phyloP scores from a whole-genome alignment of 768 basidiomycete genomes.

The Hydnomerulius pinastri region DNA sequence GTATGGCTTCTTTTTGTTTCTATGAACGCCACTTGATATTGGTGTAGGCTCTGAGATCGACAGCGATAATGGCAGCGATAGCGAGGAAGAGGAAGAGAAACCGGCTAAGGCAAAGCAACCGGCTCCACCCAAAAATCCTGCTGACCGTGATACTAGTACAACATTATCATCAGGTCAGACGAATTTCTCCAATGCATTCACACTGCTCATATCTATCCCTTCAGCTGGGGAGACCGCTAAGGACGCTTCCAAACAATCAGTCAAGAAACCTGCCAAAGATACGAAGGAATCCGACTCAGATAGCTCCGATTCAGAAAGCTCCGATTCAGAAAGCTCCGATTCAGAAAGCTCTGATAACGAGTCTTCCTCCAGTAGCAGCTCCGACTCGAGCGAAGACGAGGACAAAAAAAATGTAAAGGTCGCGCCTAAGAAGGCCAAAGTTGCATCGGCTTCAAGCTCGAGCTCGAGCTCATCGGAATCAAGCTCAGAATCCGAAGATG shows the following conservation, averaged over 20 bases:
- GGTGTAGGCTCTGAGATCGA: slow-evolving; percentile 18
- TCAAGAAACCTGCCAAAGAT: slow-evolving; percentile 3
- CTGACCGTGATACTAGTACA: slow-evolving; percentile 39
- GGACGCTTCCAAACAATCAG: neutral
- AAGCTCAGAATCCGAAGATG: slow-evolving; percentile 29
- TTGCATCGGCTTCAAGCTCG: neutral
- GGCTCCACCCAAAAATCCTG: slow-evolving; percentile 2
- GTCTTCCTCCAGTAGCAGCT: slow-evolving; percentile 12
- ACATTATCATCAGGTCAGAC: slow-evolving; percentile 40
- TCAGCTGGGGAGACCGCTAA: slow-evolving; percentile 14
- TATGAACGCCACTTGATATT: neutral
- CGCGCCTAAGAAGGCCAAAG: slow-evolving; percentile 1
- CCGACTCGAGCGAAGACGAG: slow-evolving; percentile 12
- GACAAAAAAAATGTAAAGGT: slow-evolving; percentile 3
- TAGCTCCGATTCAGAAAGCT: slow-evolving; percentile 17
- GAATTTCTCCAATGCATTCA: neutral
- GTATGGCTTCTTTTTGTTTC: slow-evolving; percentile 14
- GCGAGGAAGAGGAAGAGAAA: slow-evolving; percentile 8
- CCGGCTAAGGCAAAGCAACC: neutral
- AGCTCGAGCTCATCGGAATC: slow-evolving; percentile 22
- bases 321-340: slow-evolving; percentile 16
- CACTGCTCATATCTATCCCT: neutral
- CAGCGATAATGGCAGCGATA: slow-evolving; percentile 11
- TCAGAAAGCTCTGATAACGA: slow-evolving; percentile 11
- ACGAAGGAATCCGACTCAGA: slow-evolving; percentile 8